Conservation (phyloP, 495 filamentous ascomycete genomes). For the Penicillium flavigenum region DNA sequence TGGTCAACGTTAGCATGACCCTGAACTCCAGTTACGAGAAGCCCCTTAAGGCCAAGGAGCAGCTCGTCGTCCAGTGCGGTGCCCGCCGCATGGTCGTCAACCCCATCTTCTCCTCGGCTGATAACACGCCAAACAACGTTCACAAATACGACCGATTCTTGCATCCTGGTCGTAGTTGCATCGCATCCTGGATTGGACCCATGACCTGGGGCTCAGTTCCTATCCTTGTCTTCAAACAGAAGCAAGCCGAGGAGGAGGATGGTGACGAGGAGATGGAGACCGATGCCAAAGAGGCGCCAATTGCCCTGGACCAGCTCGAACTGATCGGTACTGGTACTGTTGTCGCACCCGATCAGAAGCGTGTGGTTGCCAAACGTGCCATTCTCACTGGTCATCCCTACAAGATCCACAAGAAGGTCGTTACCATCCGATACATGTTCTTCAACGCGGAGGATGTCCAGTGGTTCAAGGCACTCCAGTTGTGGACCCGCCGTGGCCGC, state of each 20-base stretch:
- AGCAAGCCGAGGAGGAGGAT: constrained; percentile 35
- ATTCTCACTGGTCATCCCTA: constrained; percentile 94
- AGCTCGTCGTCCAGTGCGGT: constrained; percentile 85
- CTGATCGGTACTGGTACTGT: constrained; percentile 84
- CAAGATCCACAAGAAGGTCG: constrained; percentile 96
- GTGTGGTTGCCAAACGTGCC: constrained; percentile 89
- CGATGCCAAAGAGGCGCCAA: constrained; percentile 28
- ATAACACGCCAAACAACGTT: constrained; percentile 88
- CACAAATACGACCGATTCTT: constrained; percentile 95
- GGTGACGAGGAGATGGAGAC: constrained; percentile 41
- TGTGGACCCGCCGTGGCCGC: constrained; percentile 90
- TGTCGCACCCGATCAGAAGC: constrained; percentile 70
- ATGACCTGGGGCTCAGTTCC: constrained; percentile 91
- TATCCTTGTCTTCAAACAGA: constrained; percentile 75
- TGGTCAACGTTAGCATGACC: constrained; percentile 81
- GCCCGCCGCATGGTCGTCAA: constrained; percentile 83
- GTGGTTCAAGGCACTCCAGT: constrained; percentile 93
- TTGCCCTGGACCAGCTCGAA: constrained; percentile 49
- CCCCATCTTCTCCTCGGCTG: constrained; percentile 80
- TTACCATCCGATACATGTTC: constrained; percentile 99
- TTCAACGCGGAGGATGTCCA: constrained; percentile 92
- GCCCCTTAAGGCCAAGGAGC: constrained; percentile 84
- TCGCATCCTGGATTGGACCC: constrained; percentile 87
- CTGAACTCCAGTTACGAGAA: constrained; percentile 65
- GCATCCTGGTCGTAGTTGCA: constrained; percentile 84